A percentile compares a stretch with the other conserved stretches of the same genome.
phyloP scores from a whole-genome alignment of 495 filamentous ascomycete species.

The Aspergillus wentii region DNA sequence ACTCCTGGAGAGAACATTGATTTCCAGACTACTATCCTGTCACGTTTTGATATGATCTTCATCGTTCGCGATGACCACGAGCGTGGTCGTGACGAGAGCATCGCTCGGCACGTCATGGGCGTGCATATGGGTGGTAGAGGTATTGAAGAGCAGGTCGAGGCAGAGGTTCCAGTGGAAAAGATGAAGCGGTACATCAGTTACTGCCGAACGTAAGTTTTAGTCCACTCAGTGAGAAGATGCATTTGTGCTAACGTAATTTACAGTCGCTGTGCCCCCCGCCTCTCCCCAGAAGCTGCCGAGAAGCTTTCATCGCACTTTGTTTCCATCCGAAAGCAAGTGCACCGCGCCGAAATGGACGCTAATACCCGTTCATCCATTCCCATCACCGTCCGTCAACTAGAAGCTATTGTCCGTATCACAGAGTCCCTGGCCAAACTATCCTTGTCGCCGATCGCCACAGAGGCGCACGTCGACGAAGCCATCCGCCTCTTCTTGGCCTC shows the following conservation, averaged over 20 bases:
- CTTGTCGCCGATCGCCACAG: slow-evolving; percentile 78
- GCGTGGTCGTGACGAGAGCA: slow-evolving; percentile 80
- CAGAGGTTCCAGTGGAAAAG: slow-evolving; percentile 88
- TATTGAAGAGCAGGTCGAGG: slow-evolving; percentile 74
- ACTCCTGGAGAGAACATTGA: slow-evolving; percentile 98
- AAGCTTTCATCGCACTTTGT: slow-evolving; percentile 98
- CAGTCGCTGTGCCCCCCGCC: slow-evolving; percentile 87
- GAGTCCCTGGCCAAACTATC: slow-evolving; percentile 91
- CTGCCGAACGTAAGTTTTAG: slow-evolving; percentile 74
- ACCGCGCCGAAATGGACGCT: slow-evolving; percentile 79
- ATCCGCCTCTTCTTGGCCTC: slow-evolving; percentile 95
- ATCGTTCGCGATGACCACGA: slow-evolving; percentile 97
- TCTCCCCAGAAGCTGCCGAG: slow-evolving; percentile 89
- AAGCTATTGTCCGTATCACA: slow-evolving; percentile 95
- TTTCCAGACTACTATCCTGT: slow-evolving; percentile 98
- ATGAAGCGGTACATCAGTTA: slow-evolving; percentile 99
- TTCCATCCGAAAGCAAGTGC: slow-evolving; percentile 89
- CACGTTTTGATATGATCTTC: slow-evolving; percentile 99
- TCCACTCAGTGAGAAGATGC: background rate
- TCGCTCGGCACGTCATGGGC: slow-evolving; percentile 95
- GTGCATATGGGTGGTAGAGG: slow-evolving; percentile 93
- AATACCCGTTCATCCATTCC: slow-evolving; percentile 88
- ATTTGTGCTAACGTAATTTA: slow-evolving; percentile 34
- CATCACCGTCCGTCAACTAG: slow-evolving; percentile 95
- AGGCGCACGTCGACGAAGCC: slow-evolving; percentile 93